These are phyloP conservation scores for Thelonectria olida DNA, from an alignment of 2,329 filamentous ascomycete genomes.

Conservation along the genomic window DNA sequence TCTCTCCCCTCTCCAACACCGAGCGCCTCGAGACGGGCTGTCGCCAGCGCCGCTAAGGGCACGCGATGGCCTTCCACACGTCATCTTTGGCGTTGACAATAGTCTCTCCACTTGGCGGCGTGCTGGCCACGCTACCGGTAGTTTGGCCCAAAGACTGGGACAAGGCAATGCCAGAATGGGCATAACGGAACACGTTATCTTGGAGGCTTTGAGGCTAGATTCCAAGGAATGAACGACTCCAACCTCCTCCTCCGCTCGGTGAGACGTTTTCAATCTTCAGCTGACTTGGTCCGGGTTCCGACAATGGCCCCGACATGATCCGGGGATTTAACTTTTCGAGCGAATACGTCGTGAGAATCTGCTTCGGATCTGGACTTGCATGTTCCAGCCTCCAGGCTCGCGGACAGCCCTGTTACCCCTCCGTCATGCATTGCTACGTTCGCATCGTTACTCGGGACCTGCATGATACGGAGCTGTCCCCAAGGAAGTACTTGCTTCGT, in stretches of 20 bases:
- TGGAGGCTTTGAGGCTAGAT: slow-evolving; percentile 24
- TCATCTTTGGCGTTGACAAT: slow-evolving; percentile 27
- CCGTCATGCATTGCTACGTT: slow-evolving; percentile 32
- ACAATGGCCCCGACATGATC: slow-evolving; percentile 5
- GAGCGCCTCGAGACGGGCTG: slow-evolving; percentile 24
- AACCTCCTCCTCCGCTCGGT: slow-evolving; percentile 13
- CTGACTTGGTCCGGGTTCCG: slow-evolving; percentile 8
- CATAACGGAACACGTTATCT: slow-evolving; percentile 17
- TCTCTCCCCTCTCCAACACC: slow-evolving; percentile 1
- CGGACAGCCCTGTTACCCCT: slow-evolving; percentile 26
- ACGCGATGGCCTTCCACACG: slow-evolving; percentile 29
- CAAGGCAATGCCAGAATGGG: slow-evolving; percentile 24
- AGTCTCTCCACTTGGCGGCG: slow-evolving; percentile 36
- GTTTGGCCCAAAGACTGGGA: slow-evolving; percentile 3
- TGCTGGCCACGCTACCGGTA: slow-evolving; percentile 26
- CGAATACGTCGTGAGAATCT: slow-evolving; percentile 18
- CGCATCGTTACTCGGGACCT: slow-evolving; percentile 23
- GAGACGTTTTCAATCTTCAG: slow-evolving; percentile 18
- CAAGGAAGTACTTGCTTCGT: not conserved
- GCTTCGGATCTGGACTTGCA: slow-evolving; percentile 26
- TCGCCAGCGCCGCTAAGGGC: slow-evolving; percentile 22
- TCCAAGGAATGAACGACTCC: slow-evolving; percentile 4
- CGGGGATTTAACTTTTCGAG: slow-evolving; percentile 19
- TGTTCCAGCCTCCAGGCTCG: slow-evolving; percentile 23
- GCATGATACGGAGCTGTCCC: slow-evolving; percentile 24